Evolutionary conservation across 1,284 basidiomycete species (phyloP).

Genomic region (Anthracocystis walkeri): DNA sequence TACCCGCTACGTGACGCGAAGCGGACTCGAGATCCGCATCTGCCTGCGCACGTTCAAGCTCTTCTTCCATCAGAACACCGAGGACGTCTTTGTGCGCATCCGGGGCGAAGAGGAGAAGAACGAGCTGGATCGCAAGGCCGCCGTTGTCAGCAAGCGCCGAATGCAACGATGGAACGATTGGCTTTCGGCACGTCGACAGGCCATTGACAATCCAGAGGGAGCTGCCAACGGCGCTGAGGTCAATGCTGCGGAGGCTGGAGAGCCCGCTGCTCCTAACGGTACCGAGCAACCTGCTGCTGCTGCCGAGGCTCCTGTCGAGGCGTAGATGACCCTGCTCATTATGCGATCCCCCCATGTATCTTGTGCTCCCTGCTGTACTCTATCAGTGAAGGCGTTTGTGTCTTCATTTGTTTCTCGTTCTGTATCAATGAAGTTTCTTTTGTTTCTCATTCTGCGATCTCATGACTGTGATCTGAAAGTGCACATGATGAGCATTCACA

Average conservation of each 20-base stretch:
- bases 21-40: slow-evolving; percentile 74
- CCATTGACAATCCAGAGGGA: slow-evolving; percentile 43
- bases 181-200: slow-evolving; percentile 53
- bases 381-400: neutral
- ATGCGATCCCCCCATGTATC: neutral
- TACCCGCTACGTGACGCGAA: slow-evolving; percentile 69
- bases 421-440: slow-evolving; percentile 12
- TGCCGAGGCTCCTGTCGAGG: slow-evolving; percentile 19
- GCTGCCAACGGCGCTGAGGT: slow-evolving; percentile 14
- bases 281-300: slow-evolving; percentile 9
- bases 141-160: slow-evolving; percentile 31
- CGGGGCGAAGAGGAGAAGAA: slow-evolving; percentile 36
- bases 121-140: slow-evolving; percentile 37
- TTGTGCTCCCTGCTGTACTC: slow-evolving; percentile 10
- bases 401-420: neutral
- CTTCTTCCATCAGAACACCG: slow-evolving; percentile 70
- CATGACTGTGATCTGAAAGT: neutral
- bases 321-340: neutral
- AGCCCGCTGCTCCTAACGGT: slow-evolving; percentile 23
- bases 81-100: slow-evolving; percentile 69
- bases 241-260: slow-evolving; percentile 6
- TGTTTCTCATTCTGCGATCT: neutral
- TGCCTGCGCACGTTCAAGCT: slow-evolving; percentile 71
- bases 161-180: slow-evolving; percentile 52
- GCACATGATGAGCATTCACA: neutral